Base-by-base conservation (phyloP, 306 rosid species). In the Trichosanthes cucumerina region DNA sequence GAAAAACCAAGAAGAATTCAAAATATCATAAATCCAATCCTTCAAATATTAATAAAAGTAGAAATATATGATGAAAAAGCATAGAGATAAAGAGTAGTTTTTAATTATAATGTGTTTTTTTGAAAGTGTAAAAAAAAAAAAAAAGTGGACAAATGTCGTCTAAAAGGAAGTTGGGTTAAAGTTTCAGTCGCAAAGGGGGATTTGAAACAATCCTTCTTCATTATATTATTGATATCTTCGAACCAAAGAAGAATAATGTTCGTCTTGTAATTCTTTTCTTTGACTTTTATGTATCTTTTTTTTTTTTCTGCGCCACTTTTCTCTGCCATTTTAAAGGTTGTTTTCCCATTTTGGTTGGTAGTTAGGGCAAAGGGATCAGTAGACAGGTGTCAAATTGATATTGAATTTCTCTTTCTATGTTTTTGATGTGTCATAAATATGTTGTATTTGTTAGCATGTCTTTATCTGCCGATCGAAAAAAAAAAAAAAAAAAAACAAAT, bases 261-360 rank as follows among this genome's bases (percentile, higher is more conserved):
- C 3, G 33, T 43, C 12, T 69, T 41, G 4, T 11, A 69, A 41
- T 70, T 44, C 77, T 8, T 47, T 44, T 72, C 77, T 46, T 72
- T 72, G 58, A 72, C 58, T 72, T 72, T 47, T 13, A 0, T 66
- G 1, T 70, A 10, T 7, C 4, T 7, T n/a, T n/a, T 36, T 23
- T 59, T 24, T 11, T 12, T 58, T 5, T 4, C 16, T 59, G 38
- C 18, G 36, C 31, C 34, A 19, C 21, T n/a, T 18, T 43, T 43
- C 13, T 43, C 13, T 9, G 13, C 47, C 11, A 53, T 53, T 53
- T 44, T n/a, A 13, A 70, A 44, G 8, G 43, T 28, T 46, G 77
- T 23, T 46, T 72, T 72, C 58, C 38, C 77, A 72, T 72, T 72
- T 26, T 15, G 39, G 77, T 72, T 72, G 24, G 59, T 46, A 31